phyloP scores from a whole-genome alignment of 495 filamentous ascomycete species.

The Hyaloscypha hepaticicola region DNA sequence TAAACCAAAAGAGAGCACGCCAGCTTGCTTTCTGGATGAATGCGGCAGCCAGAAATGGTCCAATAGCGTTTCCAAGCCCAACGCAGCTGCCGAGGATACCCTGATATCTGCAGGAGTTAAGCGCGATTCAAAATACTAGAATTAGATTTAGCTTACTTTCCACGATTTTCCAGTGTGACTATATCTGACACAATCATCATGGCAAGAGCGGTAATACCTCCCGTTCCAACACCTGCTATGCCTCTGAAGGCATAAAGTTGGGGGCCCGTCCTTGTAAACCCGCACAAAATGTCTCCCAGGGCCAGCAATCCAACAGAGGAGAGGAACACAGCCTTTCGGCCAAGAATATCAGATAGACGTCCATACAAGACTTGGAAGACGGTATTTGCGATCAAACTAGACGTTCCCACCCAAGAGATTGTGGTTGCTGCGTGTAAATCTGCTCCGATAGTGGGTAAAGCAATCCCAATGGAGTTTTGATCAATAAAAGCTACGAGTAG shows the following conservation, averaged over 20 bases:
- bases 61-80: slow-evolving; percentile 42
- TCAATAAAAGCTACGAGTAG: slow-evolving; percentile 60
- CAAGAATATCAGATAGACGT: slow-evolving; percentile 78
- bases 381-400: slow-evolving; percentile 71
- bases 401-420: slow-evolving; percentile 74
- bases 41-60: slow-evolving; percentile 40
- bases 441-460: slow-evolving; percentile 57
- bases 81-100: slow-evolving; percentile 42
- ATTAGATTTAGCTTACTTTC: slow-evolving; percentile 61
- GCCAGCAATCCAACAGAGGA: slow-evolving; percentile 75
- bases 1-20: slow-evolving; percentile 31
- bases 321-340: slow-evolving; percentile 71
- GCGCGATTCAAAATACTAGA: not conserved
- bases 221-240: slow-evolving; percentile 68
- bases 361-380: slow-evolving; percentile 81
- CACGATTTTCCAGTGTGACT: slow-evolving; percentile 71
- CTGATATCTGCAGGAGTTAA: slow-evolving; percentile 35
- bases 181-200: slow-evolving; percentile 79
- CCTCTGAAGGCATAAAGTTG: slow-evolving; percentile 68
- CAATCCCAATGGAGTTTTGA: slow-evolving; percentile 62
- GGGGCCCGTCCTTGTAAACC: slow-evolving; percentile 67
- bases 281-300: slow-evolving; percentile 69
- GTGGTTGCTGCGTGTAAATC: slow-evolving; percentile 55
- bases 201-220: slow-evolving; percentile 81
- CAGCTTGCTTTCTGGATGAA: slow-evolving; percentile 37